Evolutionary conservation across 2,329 filamentous ascomycete species (phyloP).

Genomic region (Talaromyces sp.): DNA sequence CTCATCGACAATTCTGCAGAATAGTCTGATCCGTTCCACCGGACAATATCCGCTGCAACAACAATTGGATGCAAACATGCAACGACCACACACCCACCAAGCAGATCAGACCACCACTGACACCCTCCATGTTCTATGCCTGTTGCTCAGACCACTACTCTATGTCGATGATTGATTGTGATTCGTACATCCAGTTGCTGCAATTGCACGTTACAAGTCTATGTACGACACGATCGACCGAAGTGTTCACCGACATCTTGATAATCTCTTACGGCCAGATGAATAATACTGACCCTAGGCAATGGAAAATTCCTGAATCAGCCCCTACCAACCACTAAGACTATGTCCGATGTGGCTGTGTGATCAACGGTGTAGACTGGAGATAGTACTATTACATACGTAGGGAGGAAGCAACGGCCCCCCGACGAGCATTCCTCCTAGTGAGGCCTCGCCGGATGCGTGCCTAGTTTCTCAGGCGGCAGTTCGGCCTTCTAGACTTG

Average conservation of each 20-base stretch:
- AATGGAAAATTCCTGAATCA: neutral
- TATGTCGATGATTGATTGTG: neutral
- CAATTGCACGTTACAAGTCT: neutral
- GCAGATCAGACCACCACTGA: neutral
- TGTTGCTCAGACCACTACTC: neutral
- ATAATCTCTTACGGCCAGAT: neutral
- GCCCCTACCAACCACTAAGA: neutral
- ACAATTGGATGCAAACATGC: slow-evolving; percentile 3
- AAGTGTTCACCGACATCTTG: neutral
- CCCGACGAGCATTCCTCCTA: slow-evolving; percentile 1
- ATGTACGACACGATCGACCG: neutral
- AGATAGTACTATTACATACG: too few relatives aligned
- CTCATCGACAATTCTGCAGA: neutral
- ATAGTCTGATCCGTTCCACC: neutral
- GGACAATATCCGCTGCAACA: neutral
- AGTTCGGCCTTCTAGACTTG: neutral
- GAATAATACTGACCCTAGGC: neutral
- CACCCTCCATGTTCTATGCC: slow-evolving; percentile 7
- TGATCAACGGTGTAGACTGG: neutral
- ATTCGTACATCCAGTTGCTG: neutral
- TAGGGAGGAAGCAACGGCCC: neutral
- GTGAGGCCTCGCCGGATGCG: neutral
- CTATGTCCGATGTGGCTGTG: neutral
- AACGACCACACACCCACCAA: neutral
- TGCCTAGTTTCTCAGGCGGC: neutral